phyloP scores from a whole-genome alignment of 2,329 filamentous ascomycete genomes.

The Cladophialophora exuberans region DNA sequence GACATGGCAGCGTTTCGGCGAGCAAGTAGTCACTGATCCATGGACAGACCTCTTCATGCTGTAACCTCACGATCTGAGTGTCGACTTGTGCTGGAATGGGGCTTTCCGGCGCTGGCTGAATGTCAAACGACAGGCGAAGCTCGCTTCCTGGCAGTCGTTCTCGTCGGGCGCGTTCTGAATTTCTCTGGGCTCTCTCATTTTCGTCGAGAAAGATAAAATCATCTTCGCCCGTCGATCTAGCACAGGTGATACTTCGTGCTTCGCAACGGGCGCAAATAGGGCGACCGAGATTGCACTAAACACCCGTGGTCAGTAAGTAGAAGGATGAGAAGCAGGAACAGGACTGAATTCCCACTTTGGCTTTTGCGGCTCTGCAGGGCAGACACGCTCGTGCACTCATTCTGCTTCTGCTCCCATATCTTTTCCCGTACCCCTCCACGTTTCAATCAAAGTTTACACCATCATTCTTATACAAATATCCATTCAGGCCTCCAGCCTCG shows the following conservation, averaged over 20 bases:
- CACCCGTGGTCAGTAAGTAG: not conserved
- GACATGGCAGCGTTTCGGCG: not conserved
- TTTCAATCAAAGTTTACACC: no score
- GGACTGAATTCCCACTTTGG: slow-evolving; percentile 19
- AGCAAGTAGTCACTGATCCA: not conserved
- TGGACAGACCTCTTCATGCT: not conserved
- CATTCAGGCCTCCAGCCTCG: no score
- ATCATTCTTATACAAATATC: no score
- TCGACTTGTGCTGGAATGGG: not conserved
- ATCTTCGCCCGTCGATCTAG: slow-evolving; percentile 6
- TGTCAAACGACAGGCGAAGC: not conserved
- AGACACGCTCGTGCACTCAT: slow-evolving; percentile 21
- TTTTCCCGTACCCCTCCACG: no score
- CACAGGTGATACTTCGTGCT: slow-evolving; percentile 8
- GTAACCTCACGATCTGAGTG: not conserved
- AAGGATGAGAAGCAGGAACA: no score
- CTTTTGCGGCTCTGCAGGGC: slow-evolving; percentile 18
- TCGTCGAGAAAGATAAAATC: slow-evolving; percentile 19
- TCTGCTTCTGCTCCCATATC: no score
- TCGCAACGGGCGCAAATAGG: slow-evolving; percentile 16
- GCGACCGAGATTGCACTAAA: slow-evolving; percentile 13
- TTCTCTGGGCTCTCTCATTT: slow-evolving; percentile 16
- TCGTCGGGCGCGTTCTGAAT: slow-evolving; percentile 20
- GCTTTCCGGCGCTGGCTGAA: not conserved
- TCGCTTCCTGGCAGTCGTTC: not conserved